phyloP scores from a whole-genome alignment of 176 grass and related monocot species.

The Echinochloa phyllopogon region DNA sequence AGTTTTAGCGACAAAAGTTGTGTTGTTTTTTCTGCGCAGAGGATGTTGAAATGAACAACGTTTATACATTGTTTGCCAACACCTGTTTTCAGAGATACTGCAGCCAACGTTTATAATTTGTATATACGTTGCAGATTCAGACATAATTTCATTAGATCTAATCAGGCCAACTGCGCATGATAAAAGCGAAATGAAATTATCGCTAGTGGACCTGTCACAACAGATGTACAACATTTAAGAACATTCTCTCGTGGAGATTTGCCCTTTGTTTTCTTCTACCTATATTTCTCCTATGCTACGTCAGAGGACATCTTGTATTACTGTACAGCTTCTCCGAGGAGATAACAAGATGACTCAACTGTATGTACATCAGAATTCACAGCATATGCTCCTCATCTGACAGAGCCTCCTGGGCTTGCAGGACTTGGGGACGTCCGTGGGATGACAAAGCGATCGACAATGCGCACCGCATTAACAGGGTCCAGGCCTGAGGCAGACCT shows the following conservation, averaged over 20 bases:
- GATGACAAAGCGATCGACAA: constrained; percentile 84
- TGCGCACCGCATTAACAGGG: constrained; percentile 61
- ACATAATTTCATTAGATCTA: neutral
- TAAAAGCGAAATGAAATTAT: neutral
- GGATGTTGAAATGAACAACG: neutral
- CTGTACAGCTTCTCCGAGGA: constrained; percentile 30
- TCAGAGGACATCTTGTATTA: constrained; percentile 16
- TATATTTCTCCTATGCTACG: constrained; percentile 34
- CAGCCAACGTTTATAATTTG: too few species aligned
- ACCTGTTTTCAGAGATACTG: too few species aligned
- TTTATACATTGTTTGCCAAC: neutral
- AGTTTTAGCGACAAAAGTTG: neutral
- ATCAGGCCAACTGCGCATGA: neutral
- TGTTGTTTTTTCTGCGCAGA: neutral
- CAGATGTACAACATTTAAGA: neutral
- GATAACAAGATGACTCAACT: constrained; percentile 5
- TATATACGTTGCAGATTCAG: too few species aligned
- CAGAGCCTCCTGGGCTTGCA: neutral
- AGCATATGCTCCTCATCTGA: constrained; percentile 7
- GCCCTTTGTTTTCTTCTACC: neutral
- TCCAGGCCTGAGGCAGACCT: constrained; percentile 61
- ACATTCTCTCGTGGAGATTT: neutral
- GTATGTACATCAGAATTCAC: constrained; percentile 35
- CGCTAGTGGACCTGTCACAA: neutral
- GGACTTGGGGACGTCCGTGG: constrained; percentile 42